Evolutionary conservation across 179 eudicot genomes (phyloP).

Genomic region (Spergularia azorica): DNA sequence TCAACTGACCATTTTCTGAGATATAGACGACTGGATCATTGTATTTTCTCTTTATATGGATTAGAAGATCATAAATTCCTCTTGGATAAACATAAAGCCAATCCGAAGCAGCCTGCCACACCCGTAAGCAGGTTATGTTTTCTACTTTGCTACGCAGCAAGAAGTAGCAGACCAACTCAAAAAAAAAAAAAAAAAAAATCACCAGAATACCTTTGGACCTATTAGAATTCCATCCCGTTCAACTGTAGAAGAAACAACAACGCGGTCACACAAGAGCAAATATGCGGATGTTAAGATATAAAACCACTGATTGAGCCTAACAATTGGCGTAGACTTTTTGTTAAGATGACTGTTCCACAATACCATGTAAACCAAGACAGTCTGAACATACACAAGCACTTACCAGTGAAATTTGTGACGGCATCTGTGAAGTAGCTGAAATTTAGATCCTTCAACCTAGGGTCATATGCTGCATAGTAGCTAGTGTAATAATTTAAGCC

Average conservation of each 20-base stretch:
- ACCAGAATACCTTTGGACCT: conserved; percentile 37
- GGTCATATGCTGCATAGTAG: conserved; percentile 37
- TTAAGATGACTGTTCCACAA: too few species aligned
- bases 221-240: conserved; percentile 44
- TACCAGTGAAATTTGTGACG: conserved; percentile 31
- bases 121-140: not conserved
- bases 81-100: conserved; percentile 47
- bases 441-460: conserved; percentile 9
- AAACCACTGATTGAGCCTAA: not conserved
- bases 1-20: conserved; percentile 49
- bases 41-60: conserved; percentile 38
- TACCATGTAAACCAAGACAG: too few species aligned
- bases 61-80: conserved; percentile 45
- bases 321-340: too few species aligned
- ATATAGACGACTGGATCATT: conserved; percentile 46
- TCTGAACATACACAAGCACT: conserved; percentile 17
- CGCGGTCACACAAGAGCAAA: conserved; percentile 3
- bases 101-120: conserved; percentile 32
- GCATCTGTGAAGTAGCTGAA: conserved; percentile 40
- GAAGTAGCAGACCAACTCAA: not conserved
- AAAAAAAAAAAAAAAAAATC: not conserved
- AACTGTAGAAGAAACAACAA: conserved; percentile 23
- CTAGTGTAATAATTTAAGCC: conserved; percentile 62
- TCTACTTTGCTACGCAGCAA: not conserved
- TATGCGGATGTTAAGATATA: not conserved